A percentile compares a stretch with the other conserved stretches of the same genome.
phyloP scores from a whole-genome alignment of 2,329 filamentous ascomycete genomes.

The Orbilia javanica region DNA sequence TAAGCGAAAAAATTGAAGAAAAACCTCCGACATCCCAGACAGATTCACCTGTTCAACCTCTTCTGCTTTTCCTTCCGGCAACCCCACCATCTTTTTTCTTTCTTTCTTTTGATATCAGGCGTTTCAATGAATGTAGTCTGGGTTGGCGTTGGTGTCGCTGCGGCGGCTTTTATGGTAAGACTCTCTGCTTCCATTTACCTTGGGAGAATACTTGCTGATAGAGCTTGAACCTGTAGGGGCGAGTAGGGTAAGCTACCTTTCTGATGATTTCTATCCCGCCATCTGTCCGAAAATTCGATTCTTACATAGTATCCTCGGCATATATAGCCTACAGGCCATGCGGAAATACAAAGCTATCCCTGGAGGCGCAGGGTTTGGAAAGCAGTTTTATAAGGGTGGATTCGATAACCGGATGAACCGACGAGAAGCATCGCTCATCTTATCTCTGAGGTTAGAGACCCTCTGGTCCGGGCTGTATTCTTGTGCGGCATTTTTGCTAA shows the following conservation, averaged over 20 bases:
- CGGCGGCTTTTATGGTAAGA: constrained; percentile 75
- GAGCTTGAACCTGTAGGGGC: constrained; percentile 73
- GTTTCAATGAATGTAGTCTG: constrained; percentile 66
- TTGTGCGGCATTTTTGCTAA: background rate
- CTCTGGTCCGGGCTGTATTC: background rate
- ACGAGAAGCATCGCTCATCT: constrained; percentile 88
- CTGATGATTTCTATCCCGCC: background rate
- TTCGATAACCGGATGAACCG: constrained; percentile 96
- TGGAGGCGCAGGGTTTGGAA: constrained; percentile 80
- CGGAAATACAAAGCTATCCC: constrained; percentile 78
- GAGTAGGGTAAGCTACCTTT: constrained; percentile 71
- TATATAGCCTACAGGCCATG: constrained; percentile 79
- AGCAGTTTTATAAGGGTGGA: constrained; percentile 97
- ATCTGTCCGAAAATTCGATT: constrained; percentile 10
- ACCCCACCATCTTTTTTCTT: background rate
- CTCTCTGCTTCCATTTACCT: constrained; percentile 8
- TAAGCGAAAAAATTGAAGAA: constrained; percentile 29
- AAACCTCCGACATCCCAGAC: constrained; percentile 14
- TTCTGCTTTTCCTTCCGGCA: background rate
- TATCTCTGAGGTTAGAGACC: constrained; percentile 81
- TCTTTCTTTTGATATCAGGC: constrained; percentile 10
- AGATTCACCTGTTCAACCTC: background rate
- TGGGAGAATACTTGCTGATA: constrained; percentile 22
- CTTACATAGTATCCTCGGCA: constrained; percentile 14
- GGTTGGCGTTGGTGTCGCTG: constrained; percentile 74